Evolutionary conservation across 176 grass and related monocot genomes (phyloP).

Genomic region (Poa pratensis): DNA sequence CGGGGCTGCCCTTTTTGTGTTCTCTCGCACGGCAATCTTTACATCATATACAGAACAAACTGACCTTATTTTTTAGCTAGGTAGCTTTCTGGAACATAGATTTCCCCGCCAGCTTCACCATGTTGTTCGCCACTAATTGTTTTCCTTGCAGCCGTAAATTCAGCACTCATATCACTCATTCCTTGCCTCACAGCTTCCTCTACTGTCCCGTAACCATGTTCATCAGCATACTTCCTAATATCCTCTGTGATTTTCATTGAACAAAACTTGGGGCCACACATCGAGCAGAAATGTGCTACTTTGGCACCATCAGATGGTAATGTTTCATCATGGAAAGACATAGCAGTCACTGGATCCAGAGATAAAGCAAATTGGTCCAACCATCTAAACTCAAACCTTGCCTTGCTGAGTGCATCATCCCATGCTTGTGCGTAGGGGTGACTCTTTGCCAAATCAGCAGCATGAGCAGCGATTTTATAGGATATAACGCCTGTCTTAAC

Average conservation of each 20-base stretch:
- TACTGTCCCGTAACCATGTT: constrained; percentile 87
- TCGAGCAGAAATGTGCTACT: constrained; percentile 98
- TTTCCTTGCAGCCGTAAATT: constrained; percentile 86
- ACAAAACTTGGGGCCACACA: constrained; percentile 99
- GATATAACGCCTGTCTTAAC: constrained; percentile 92
- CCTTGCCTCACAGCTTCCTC: constrained; percentile 89
- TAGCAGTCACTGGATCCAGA: constrained; percentile 92
- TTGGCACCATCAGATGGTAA: constrained; percentile 96
- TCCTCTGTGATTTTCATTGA: constrained; percentile 99
- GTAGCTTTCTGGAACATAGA: constrained; percentile 92
- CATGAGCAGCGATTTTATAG: constrained; percentile 96
- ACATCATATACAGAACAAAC: constrained; percentile 41
- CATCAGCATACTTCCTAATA: constrained; percentile 94
- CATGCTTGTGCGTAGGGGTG: constrained; percentile 88
- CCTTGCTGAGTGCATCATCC: constrained; percentile 95
- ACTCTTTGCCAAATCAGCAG: constrained; percentile 95
- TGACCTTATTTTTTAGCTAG: constrained; percentile 64
- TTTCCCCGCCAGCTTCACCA: constrained; percentile 96
- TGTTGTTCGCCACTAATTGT: constrained; percentile 94
- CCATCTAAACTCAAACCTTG: constrained; percentile 99
- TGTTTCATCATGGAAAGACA: constrained; percentile 97
- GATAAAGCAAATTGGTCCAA: constrained; percentile 94
- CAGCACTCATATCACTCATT: constrained; percentile 95
- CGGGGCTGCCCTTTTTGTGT: too few relatives aligned
- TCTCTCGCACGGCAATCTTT: constrained; percentile 27